Base-by-base conservation (phyloP, 768 basidiomycete genomes). In the Lentinus brumalis region DNA sequence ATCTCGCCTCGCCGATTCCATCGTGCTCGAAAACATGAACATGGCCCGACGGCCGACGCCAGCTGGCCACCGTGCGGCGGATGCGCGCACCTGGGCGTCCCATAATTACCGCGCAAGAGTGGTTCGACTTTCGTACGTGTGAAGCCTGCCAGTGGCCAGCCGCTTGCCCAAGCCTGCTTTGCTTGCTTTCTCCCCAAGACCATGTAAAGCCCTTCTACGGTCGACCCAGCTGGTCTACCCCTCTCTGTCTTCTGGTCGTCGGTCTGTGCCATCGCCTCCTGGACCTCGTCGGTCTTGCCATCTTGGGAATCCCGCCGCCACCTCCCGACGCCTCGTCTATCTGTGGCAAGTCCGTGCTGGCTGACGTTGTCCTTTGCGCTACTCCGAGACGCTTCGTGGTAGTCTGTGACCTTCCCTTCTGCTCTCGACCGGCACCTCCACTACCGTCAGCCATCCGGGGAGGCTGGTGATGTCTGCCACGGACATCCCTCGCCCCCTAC, bases 111-210 rank as follows among this genome's bases (percentile, higher is more conserved):
- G n/a, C 44, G 44, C 16, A 26, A 7, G 46, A 49, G 46, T 49
- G 46, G 46, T 49, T 49, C 46, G 46, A 49, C 46, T 49, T 49
- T 49, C 29, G 26, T 49, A 49, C 46, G 46, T 49, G 46, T 49
- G 46, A 49, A 45, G 44, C n/a, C 44, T 21, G 14, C 8, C 9
- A 12, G 15, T 45, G 16, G 21, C 46, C 21, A 26, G 21, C 46
- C 46, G 14, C n/a, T 45, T 45, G n/a, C 44, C 12, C 26, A 18
- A 10, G 12, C n/a, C 26, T 21, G n/a, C n/a, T 18, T 21, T 18
- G 45, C 45, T 21, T 49, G 21, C 46, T 49, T 49, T 30, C 46
- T 49, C 18, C 46, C 46, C 29, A 18, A 49, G 46, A 26, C 46
- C 46, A 49, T 49, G 46, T 49, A 49, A 49, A 49, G 26, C 26